Evolutionary conservation across 202 grass and related monocot genomes (phyloP), one percentile per base, ranked within the genome.

Genomic region (Panicum virgatum): DNA sequence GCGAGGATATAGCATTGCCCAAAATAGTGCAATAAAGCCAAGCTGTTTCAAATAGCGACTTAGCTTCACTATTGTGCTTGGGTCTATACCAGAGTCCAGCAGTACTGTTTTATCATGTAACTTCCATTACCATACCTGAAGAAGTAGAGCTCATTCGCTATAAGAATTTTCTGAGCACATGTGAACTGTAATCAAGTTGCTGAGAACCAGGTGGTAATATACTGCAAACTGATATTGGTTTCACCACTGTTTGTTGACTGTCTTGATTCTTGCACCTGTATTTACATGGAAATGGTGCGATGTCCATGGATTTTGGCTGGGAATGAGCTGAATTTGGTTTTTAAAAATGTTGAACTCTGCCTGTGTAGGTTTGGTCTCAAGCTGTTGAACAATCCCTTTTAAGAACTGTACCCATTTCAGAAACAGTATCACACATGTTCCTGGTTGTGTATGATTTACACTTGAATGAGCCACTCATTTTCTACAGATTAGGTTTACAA

Each of bases 91-190:
- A 25, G 29, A 64, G 32, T 74, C 52, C 15, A n/a, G 9, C 5
- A 40, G 10, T 53, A 52, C 3, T 15, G 40, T 75, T 50, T 54
- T 12, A 26, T 27, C n/a, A 69, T 60, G 19, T 36, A 19, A 18
- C 4, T 14, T 82, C 44, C 23, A 20, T 20, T 68, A 3, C 62
- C 19, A 59, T 70, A 51, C 14, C 47, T 47, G 29, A 62, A 80
- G 62, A 19, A 37, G 45, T 13, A 59, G 9, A 61, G 61, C 54
- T 81, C 39, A 56, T 3, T 78, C 12, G n/a, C 48, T 38, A 32
- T 63, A 47, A 77, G 36, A 40, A 70, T 75, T 84, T 80, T 32
- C 22, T 74, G 4, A 10, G 53, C 25, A 44, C 48, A 62, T 7
- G 57, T 87, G 4, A 80, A 64, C 45, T 29, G 19, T 65, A 20